phyloP scores from a whole-genome alignment of 345 rosid genomes.

The Salix dunnii region DNA sequence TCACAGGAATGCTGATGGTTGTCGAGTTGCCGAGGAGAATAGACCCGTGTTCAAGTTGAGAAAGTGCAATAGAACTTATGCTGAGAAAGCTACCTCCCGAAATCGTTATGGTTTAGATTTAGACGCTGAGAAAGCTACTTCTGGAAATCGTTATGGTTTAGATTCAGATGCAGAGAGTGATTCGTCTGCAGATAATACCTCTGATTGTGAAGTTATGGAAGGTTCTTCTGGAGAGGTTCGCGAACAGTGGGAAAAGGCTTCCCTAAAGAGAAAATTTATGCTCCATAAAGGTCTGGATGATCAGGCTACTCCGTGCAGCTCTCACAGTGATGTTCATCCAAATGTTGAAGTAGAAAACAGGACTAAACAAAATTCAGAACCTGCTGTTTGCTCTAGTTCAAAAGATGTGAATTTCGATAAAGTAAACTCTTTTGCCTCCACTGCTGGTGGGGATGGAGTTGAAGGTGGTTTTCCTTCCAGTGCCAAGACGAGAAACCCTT shows the following conservation, averaged over 20 bases:
- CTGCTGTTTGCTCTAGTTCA: slow-evolving; percentile 23
- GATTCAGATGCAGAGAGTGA: slow-evolving; percentile 10
- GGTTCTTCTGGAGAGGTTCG: slow-evolving; percentile 51
- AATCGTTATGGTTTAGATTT: slow-evolving; percentile 18
- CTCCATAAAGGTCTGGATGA: slow-evolving; percentile 25
- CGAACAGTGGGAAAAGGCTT: slow-evolving; percentile 68
- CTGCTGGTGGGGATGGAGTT: slow-evolving; percentile 21
- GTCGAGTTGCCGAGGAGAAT: slow-evolving; percentile 39
- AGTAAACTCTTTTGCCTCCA: slow-evolving; percentile 19
- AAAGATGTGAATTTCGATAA: slow-evolving; percentile 23
- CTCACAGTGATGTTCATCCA: slow-evolving; percentile 18
- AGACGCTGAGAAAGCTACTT: background rate
- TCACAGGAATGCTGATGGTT: slow-evolving; percentile 37
- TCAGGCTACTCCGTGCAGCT: slow-evolving; percentile 30
- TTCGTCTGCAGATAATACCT: slow-evolving; percentile 12
- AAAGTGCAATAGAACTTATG: slow-evolving; percentile 35
- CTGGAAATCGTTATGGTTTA: slow-evolving; percentile 19
- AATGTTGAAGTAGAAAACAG: slow-evolving; percentile 21
- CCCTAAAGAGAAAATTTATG: slow-evolving; percentile 34
- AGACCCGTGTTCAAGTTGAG: slow-evolving; percentile 35
- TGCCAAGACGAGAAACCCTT: slow-evolving; percentile 11
- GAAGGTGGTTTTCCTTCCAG: slow-evolving; percentile 13
- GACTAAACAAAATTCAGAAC: slow-evolving; percentile 21
- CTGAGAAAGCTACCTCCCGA: slow-evolving; percentile 11
- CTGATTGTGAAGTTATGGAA: slow-evolving; percentile 45